Evolutionary conservation across 2,329 filamentous ascomycete genomes (phyloP).

Genomic region (Neopestalotiopsis rosae): DNA sequence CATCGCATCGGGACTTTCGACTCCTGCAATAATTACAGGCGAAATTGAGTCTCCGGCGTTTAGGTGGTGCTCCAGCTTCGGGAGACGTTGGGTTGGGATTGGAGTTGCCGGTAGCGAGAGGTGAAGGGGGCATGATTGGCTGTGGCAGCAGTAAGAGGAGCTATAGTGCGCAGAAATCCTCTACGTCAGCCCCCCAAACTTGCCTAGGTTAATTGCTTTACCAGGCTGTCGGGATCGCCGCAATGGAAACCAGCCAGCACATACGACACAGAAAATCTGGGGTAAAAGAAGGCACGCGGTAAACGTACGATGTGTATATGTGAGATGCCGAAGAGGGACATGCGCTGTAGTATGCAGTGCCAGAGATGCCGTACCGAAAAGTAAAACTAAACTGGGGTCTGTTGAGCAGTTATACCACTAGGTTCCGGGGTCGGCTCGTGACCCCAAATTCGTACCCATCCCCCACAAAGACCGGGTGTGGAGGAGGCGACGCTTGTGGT

Average conservation of each 20-base stretch:
- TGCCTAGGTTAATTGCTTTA: not conserved
- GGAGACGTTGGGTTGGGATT: not conserved
- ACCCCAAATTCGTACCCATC: not conserved
- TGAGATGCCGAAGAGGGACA: slow-evolving; percentile 9
- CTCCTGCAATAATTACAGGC: slow-evolving; percentile 22
- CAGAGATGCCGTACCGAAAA: slow-evolving; percentile 14
- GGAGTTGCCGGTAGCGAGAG: not conserved
- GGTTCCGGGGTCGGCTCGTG: slow-evolving; percentile 1
- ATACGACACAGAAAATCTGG: not conserved
- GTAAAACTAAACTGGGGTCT: slow-evolving; percentile 3
- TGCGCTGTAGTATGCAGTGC: not conserved
- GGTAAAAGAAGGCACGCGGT: not conserved
- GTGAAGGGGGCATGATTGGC: slow-evolving; percentile 3
- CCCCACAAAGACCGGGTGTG: slow-evolving; percentile 9
- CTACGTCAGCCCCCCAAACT: not conserved
- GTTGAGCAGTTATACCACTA: slow-evolving; percentile 5
- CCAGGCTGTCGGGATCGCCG: slow-evolving; percentile 4
- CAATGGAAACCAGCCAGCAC: not conserved
- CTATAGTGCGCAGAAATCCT: not conserved
- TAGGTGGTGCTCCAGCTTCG: slow-evolving; percentile 10
- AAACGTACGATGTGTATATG: slow-evolving; percentile 10
- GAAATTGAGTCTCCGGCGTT: slow-evolving; percentile 20
- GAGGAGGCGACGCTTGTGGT: not conserved
- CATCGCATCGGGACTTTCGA: slow-evolving; percentile 21
- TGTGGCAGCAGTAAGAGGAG: not conserved